Evolutionary conservation across 139 green algal species (phyloP).

Genomic region (Marvania coccoides): DNA sequence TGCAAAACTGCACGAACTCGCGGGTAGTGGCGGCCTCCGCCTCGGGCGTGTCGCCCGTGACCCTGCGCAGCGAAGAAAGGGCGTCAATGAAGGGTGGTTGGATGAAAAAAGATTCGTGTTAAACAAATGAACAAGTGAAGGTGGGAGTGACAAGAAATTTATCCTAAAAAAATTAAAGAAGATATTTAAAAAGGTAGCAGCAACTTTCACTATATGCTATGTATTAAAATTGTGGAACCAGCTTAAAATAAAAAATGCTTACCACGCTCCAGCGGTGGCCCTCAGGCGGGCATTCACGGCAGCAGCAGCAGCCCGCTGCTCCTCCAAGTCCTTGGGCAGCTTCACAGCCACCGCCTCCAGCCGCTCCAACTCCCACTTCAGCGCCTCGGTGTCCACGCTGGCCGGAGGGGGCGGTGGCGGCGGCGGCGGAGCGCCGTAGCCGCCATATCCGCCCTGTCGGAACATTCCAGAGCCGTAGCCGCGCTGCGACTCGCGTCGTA

Average conservation of each 20-base stretch:
- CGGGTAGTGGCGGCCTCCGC: neutral
- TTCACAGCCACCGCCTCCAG: neutral
- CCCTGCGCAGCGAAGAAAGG: too few relatives aligned
- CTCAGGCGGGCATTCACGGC: slow-evolving; percentile 21
- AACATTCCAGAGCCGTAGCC: too few relatives aligned
- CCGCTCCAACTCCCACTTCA: neutral
- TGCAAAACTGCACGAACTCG: slow-evolving; percentile 37
- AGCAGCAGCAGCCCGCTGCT: slow-evolving; percentile 31
- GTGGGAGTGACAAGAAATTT: neutral
- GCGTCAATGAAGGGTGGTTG: too few relatives aligned
- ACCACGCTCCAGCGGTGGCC: neutral
- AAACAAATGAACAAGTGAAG: too few relatives aligned
- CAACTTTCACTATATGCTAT: neutral
- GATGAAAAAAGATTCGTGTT: too few relatives aligned
- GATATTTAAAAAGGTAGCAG: neutral
- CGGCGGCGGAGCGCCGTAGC: too few relatives aligned
- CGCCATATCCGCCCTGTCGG: too few relatives aligned
- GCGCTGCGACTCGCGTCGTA: neutral
- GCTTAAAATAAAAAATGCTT: neutral
- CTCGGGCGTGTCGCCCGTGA: neutral
- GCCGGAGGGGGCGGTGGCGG: too few relatives aligned
- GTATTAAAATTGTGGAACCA: too few relatives aligned
- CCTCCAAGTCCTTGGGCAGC: slow-evolving; percentile 38
- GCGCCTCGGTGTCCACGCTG: neutral
- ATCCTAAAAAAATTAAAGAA: too few relatives aligned